These are phyloP conservation scores for Teratosphaeria destructans DNA, from an alignment of 2,329 filamentous ascomycete species.

Conservation along the genomic window DNA sequence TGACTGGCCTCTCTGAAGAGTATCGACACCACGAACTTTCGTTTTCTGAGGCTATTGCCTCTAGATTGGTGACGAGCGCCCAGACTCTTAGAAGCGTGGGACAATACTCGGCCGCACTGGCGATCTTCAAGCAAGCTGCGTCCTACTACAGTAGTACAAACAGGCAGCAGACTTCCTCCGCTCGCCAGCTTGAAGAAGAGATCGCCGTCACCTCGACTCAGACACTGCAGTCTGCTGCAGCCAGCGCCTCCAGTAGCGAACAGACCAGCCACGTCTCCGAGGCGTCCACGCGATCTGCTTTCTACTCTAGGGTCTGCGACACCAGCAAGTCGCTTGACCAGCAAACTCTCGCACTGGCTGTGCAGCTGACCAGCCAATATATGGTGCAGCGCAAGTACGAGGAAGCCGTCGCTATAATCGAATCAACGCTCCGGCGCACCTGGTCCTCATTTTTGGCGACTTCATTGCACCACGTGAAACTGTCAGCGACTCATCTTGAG, in stretches of 20 bases:
- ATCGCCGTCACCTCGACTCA: slow-evolving; percentile 33
- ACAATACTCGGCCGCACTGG: slow-evolving; percentile 34
- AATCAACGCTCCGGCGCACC: slow-evolving; percentile 33
- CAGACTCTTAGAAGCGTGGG: slow-evolving; percentile 38
- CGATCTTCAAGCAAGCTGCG: slow-evolving; percentile 33
- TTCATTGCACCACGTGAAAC: slow-evolving; percentile 30
- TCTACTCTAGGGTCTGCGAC: slow-evolving; percentile 29
- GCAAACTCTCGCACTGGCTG: slow-evolving; percentile 32
- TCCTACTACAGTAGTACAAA: slow-evolving; percentile 29
- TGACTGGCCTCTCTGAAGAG: slow-evolving; percentile 40
- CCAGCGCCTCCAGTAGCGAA: slow-evolving; percentile 19
- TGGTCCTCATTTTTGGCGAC: slow-evolving; percentile 39
- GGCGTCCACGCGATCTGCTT: slow-evolving; percentile 34
- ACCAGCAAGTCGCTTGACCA: slow-evolving; percentile 31
- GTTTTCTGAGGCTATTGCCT: slow-evolving; percentile 16
- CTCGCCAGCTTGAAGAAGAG: slow-evolving; percentile 34
- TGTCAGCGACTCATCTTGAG: slow-evolving; percentile 35
- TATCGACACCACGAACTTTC: slow-evolving; percentile 34
- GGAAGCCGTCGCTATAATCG: slow-evolving; percentile 38
- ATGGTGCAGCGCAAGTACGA: slow-evolving; percentile 38
- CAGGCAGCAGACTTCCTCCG: slow-evolving; percentile 19
- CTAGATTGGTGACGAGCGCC: slow-evolving; percentile 30
- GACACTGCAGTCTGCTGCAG: slow-evolving; percentile 29
- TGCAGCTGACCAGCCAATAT: slow-evolving; percentile 32
- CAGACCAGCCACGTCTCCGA: slow-evolving; percentile 31